Base-by-base conservation (phyloP, 371 early-diverging fungal species). In the Mucor plumbeus region DNA sequence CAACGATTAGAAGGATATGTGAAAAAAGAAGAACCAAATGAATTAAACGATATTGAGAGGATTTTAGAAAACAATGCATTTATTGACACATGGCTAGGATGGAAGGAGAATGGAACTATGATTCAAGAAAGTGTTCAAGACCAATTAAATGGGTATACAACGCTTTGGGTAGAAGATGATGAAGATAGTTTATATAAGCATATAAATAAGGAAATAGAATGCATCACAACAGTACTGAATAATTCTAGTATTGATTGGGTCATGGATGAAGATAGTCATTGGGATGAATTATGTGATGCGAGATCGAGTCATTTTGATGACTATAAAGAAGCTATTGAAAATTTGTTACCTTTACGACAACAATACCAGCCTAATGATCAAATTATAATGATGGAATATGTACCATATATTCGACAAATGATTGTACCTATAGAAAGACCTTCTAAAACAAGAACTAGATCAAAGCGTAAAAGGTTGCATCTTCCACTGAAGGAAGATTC, bases 331-430 rank as follows among this genome's bases (percentile, higher is more conserved):
- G 59, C 68, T 9, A 53, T 62, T 10, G 65, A 64, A 31, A 64
- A 36, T 5, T 1, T 72, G 7, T 17, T 72, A 15, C 36, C 62
- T 1, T 1, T 33, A 15, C 7, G 9, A 13, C 47, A 50, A n/a
- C 19, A 54, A 2, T 55, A 63, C 60, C 65, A 44, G 48, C 54
- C 66, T 9, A 36, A 62, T 15, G 56, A 61, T 11, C 5, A 58
- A 0, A 17, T 44, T 0, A n/a, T 72, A 0, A 68, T 47, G 59
- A 68, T 65, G 63, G 72, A 72, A 19, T 68, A 72, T 58, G 50
- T 72, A 53, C 68, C 72, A 19, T 43, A 62, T 43, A 68, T 72
- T 9, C 68, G 61, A 19, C 21, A 34, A 17, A 72, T 72, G 72
- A 40, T 68, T 15, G 21, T 44, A n/a, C 26, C 47, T 39, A 15